Evolutionary conservation across 306 rosid genomes (phyloP).

Genomic region (Urtica urens): DNA sequence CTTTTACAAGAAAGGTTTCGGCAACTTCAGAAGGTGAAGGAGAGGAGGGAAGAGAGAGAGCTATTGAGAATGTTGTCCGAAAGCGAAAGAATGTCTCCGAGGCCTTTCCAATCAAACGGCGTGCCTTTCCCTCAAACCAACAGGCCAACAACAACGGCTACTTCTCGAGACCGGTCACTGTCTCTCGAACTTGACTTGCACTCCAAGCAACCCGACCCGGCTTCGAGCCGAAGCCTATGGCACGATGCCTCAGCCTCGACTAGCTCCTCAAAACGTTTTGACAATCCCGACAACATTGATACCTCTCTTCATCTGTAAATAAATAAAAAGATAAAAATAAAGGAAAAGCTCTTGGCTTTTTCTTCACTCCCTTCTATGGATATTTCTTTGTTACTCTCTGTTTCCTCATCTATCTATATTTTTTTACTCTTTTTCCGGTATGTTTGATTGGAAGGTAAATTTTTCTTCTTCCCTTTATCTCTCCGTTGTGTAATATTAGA

Average conservation of each 20-base stretch:
- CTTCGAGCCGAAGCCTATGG: constrained; percentile 34
- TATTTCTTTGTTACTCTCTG: not conserved
- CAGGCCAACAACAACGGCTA: constrained; percentile 11
- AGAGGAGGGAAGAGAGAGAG: constrained; percentile 71
- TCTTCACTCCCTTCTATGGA: not conserved
- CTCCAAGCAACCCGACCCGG: constrained; percentile 21
- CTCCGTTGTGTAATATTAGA: constrained; percentile 4
- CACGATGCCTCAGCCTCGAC: constrained; percentile 24
- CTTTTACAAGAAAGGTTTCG: constrained; percentile 92
- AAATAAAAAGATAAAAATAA: too few relatives aligned
- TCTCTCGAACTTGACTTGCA: constrained; percentile 48
- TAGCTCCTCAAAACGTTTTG: constrained; percentile 38
- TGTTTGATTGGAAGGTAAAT: not conserved
- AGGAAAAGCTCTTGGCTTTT: not conserved
- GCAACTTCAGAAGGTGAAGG: constrained; percentile 81
- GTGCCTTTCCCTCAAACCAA: constrained; percentile 9
- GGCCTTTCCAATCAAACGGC: constrained; percentile 26
- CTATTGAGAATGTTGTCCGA: constrained; percentile 35
- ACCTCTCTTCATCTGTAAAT: constrained; percentile 88
- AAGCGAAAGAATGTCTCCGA: constrained; percentile 18
- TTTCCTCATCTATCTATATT: not conserved
- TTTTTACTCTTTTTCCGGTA: not conserved
- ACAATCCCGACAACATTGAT: constrained; percentile 61
- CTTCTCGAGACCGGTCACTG: constrained; percentile 36
- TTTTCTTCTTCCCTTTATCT: constrained; percentile 1